phyloP scores from a whole-genome alignment of 768 basidiomycete genomes.

The Pleurotus ostreatus region DNA sequence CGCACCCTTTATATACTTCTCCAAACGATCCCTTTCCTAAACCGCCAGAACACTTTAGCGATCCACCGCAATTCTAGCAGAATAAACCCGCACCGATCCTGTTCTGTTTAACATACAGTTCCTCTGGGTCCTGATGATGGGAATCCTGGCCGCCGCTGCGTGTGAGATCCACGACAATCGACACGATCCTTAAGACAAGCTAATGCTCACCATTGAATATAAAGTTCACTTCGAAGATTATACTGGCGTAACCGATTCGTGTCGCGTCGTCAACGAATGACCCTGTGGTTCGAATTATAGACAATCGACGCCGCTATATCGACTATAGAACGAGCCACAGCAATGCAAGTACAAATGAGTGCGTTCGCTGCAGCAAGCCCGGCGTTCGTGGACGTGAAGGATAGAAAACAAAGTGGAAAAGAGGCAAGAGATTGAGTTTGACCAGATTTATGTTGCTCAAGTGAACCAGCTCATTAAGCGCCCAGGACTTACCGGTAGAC shows the following conservation, averaged over 20 bases:
- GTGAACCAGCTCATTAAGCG: slow-evolving; percentile 9
- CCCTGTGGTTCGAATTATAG: neutral
- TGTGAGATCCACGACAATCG: slow-evolving; percentile 23
- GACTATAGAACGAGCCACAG: neutral
- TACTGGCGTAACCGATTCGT: slow-evolving; percentile 16
- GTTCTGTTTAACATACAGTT: slow-evolving; percentile 95
- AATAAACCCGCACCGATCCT: slow-evolving; percentile 71
- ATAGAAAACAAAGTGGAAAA: slow-evolving; percentile 5
- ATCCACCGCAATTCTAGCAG: neutral
- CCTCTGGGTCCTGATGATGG: slow-evolving; percentile 86
- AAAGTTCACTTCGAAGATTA: slow-evolving; percentile 7
- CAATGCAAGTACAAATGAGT: slow-evolving; percentile 3
- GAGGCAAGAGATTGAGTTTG: slow-evolving; percentile 11
- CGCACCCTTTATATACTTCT: slow-evolving; percentile 97
- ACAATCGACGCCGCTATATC: neutral
- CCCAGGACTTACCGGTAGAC: neutral
- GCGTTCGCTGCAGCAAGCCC: neutral
- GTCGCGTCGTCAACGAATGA: slow-evolving; percentile 30
- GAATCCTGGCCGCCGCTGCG: slow-evolving; percentile 44
- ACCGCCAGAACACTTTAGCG: slow-evolving; percentile 11
- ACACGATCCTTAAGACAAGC: slow-evolving; percentile 9
- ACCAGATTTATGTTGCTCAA: slow-evolving; percentile 19
- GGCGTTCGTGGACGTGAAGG: slow-evolving; percentile 1
- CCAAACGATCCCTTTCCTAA: slow-evolving; percentile 97
- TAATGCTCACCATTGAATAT: slow-evolving; percentile 23